Base-by-base conservation (phyloP, 306 rosid species). In the Lithocarpus polystachyus region DNA sequence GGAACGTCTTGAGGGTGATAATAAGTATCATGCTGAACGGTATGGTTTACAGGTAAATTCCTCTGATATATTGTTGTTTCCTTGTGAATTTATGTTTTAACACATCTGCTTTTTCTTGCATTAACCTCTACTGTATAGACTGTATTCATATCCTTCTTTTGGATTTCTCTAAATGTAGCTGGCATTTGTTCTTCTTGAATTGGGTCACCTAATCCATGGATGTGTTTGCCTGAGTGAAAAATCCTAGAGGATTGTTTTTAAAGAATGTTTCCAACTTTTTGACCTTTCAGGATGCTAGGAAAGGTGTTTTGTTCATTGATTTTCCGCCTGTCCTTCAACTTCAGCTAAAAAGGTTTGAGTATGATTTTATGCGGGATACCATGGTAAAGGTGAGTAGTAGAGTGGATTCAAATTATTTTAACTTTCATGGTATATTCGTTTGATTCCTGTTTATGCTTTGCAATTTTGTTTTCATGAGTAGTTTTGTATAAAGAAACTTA, bases 301-400 rank as follows among this genome's bases (percentile, higher is more conserved):
- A 92, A 79, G 97, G 97, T 19, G 97, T 92, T 56, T 75, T 94
- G 83, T 94, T 94, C 86, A 91, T 89, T 82, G 98, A 94, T 90
- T 92, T 94, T 83, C 98, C 98, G 51, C 98, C 97, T 23, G 97
- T 94, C 75, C 98, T 94, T 80, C 97, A 94, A 69, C 98, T 94
- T 85, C 98, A 94, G 87, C 80, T 94, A 77, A 94, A 92, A 84
- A 86, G 98, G 48, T 94, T 94, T 82, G 97, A 94, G 75, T 94
- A 92, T 72, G 98, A 92, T 87, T 90, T 88, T 82, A 85, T 87
- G 87, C 89, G 93, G 54, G 97, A 90, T 82, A 89, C 97, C 17
- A 94, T 92, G 98, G 94, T 94, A 37, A 94, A 92, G 97, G 98
- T 94, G 72, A 74, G 97, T 85, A 45, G 57, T 73, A 52, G 71